Evolutionary conservation across 768 basidiomycete genomes (phyloP), one percentile per base, ranked within the genome.

Genomic region (Mycena olivaceomarginata): DNA sequence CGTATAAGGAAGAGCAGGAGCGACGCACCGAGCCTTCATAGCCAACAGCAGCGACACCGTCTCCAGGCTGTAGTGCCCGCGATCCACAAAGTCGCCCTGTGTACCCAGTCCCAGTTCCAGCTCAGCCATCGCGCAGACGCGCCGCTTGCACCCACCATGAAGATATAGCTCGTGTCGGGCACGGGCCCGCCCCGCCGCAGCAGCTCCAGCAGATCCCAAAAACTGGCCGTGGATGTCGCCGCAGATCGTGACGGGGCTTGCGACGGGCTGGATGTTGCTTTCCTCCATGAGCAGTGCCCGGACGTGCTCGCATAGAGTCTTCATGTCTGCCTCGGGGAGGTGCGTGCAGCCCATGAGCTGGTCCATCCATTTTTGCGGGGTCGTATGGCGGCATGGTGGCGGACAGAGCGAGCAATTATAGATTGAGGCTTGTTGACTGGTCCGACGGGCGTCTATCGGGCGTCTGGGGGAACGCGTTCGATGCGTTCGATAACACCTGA

Each of bases 141-240:
- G 41, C 22, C 12, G 20, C 31, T 31, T 31, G 94, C 94, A 89
- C 92, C 92, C 95, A 67, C 67, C 97, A 98, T 98, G 85, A 98
- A 98, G 63, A 98, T 96, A 84, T 98, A 98, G 84, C 96, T 98
- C 67, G 96, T 91, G 68, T 94, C 95, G 11, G 97, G 97, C 12
- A 97, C 93, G 77, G 90, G 92, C 9, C 97, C 96, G 2, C 97
- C 97, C 72, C 96, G 94, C 80, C 95, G 87, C 80, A 98, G 88
- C 66, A 99, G 87, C 86, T 99, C 97, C 45, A 98, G 90, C 63
- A 99, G 88, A 83, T 99, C 98, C 94, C 97, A 99, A 86, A 86
- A 98, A 98, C 84, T 99, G 98, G 37, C 98, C 98, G 81, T 99
- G 98, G 67, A 99, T 98, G 83, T 99, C 98, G 41, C 98, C 98